phyloP scores from a whole-genome alignment of 805 yeast genomes.

The Ogataea haglerorum region DNA sequence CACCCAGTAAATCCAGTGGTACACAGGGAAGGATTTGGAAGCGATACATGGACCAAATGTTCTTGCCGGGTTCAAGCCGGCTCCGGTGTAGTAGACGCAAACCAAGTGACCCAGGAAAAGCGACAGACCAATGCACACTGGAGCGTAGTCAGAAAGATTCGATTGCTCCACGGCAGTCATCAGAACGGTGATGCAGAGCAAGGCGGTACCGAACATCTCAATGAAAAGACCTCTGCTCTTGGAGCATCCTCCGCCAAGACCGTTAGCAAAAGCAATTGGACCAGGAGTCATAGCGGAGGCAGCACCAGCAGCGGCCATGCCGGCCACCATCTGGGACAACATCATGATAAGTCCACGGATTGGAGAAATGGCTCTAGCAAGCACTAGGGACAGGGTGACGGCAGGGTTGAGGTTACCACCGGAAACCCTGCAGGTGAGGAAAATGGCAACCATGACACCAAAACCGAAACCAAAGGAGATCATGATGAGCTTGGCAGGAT shows the following conservation, averaged over 20 bases:
- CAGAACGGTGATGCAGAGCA: constrained; percentile 72
- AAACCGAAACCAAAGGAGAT: constrained; percentile 86
- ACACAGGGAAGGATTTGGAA: constrained; percentile 65
- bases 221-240: constrained; percentile 72
- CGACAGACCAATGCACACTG: constrained; percentile 78
- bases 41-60: constrained; percentile 82
- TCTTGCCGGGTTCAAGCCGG: constrained; percentile 91
- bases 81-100: constrained; percentile 82
- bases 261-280: constrained; percentile 63
- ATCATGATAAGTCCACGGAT: constrained; percentile 64
- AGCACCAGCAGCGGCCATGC: constrained; percentile 91
- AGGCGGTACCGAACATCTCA: constrained; percentile 76
- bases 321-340: constrained; percentile 71
- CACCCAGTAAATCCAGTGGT: constrained; percentile 92
- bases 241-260: constrained; percentile 68
- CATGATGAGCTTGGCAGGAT: constrained; percentile 69
- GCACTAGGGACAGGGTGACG: constrained; percentile 69
- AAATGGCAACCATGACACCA: constrained; percentile 72
- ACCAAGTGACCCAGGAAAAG: constrained; percentile 79
- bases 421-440: constrained; percentile 67
- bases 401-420: constrained; percentile 93
- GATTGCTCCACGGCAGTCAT: constrained; percentile 84
- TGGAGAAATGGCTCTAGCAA: constrained; percentile 72
- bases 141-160: constrained; percentile 72
- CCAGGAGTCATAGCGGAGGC: constrained; percentile 87